Percentiles rank a stretch among this genome's conserved stretches.
phyloP scores from a whole-genome alignment of 1,284 basidiomycete species.

The Ustilago curta region DNA sequence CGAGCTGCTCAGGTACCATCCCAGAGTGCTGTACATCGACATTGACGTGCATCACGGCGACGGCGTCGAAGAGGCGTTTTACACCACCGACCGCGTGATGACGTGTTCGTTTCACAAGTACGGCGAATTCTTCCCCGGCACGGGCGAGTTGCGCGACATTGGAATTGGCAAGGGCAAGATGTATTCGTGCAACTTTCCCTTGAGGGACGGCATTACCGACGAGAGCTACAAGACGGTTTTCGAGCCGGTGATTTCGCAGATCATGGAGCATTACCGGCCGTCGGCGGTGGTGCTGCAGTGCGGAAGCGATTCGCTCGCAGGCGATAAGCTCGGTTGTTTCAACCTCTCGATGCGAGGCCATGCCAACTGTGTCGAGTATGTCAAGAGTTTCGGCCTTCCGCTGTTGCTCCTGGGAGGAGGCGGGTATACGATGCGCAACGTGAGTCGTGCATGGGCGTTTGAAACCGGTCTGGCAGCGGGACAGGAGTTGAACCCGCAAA shows the following conservation, averaged over 20 bases:
- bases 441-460: slow-evolving; percentile 95
- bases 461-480: slow-evolving; percentile 98
- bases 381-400: slow-evolving; percentile 95
- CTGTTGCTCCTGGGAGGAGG: slow-evolving; percentile 93
- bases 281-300: slow-evolving; percentile 97
- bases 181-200: slow-evolving; percentile 93
- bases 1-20: slow-evolving; percentile 92
- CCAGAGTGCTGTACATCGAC: slow-evolving; percentile 95
- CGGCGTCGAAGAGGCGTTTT: slow-evolving; percentile 99
- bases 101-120: slow-evolving; percentile 99
- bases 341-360: slow-evolving; percentile 98
- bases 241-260: slow-evolving; percentile 91
- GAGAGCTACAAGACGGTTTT: slow-evolving; percentile 96
- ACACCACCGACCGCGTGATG: slow-evolving; percentile 99
- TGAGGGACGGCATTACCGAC: slow-evolving; percentile 95
- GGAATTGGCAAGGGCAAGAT: slow-evolving; percentile 80
- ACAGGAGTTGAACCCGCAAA: slow-evolving; percentile 82
- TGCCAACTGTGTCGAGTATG: slow-evolving; percentile 95
- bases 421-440: slow-evolving; percentile 98
- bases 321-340: slow-evolving; percentile 94
- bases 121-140: slow-evolving; percentile 99
- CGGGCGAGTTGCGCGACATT: slow-evolving; percentile 93
- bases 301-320: slow-evolving; percentile 96
- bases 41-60: slow-evolving; percentile 99
- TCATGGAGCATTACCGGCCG: slow-evolving; percentile 96